Base-by-base conservation (phyloP, 164 flowering plant genomes). In the Hamamelis virginiana region DNA sequence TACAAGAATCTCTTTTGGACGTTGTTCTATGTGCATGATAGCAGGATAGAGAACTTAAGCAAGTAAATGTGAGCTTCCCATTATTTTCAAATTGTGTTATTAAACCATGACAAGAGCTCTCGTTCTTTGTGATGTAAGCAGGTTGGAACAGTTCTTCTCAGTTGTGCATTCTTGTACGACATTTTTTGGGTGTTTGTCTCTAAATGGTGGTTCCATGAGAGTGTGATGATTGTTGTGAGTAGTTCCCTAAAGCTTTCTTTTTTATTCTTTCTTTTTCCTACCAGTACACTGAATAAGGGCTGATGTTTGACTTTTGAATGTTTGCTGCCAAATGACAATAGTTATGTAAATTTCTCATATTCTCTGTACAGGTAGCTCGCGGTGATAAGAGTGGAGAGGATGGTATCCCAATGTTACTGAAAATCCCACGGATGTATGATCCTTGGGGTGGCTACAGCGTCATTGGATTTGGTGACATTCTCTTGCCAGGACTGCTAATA, bases 381-480 rank as follows among this genome's bases (percentile, higher is more conserved):
- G 99, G 98, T 76, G 99, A 88, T 76, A 87, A 70, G 64, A 91
- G 97, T 82, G 97, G 98, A 66, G 98, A 92, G 71, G 99, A 92
- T 80, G 97, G 97, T 38, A 91, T 96, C 38, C 99, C 99, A 18
- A 96, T 96, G 99, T 78, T 96, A 28, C 74, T 96, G 69, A 96
- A 92, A 75, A 91, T 96, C 68, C 99, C 99, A 18, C 86, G 99
- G 18, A 80, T 96, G 89, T 91, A 84, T 81, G 99, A 96, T 78
- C 99, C 98, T 64, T 96, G 99, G 99, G 98, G 98, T 75, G 99
- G 99, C 74, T 93, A 85, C 79, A 92, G 97, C 73, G 87, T 96
- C 73, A 96, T 96, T 26, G 99, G 99, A 28, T 96, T 96, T 80
- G 99, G 98, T 45, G 99, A 96, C 78, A 96, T 96, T 55, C 85